Evolutionary conservation across 2,329 filamentous ascomycete species (phyloP), one percentile per base, ranked within the genome.

Genomic region (Epichloe typhina): DNA sequence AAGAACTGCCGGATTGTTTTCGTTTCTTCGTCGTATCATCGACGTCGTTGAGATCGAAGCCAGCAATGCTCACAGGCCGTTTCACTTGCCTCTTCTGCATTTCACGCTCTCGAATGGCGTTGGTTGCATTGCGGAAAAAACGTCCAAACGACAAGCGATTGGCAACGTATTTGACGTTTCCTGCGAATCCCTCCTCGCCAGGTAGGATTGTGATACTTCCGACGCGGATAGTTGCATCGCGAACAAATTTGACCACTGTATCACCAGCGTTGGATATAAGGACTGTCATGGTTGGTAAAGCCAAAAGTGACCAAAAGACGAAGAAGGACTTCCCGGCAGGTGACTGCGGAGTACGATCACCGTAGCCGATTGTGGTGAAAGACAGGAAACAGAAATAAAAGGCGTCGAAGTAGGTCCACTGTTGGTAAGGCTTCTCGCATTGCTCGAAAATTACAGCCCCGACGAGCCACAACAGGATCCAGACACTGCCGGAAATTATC

Each of bases 271-370:
- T 86, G 11, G 82, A 84, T 55, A 94, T 86, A 12, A 96, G 75
- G 17, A 95, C 83, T 0, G 90, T 95, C 77, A 90, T 90, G 2
- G 86, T 90, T 0, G 90, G 90, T 3, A 95, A 74, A 0, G 89
- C 88, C 23, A 95, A 75, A 1, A 96, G 65, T 13, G 83, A 87
- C 90, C 90, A 96, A 51, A 95, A 83, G n/a, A 96, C 86, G 59
- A 95, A 96, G 64, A 95, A 95, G 0, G 86, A 80, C 50, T 86
- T 83, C 1, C 86, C 88, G 0, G 82, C 76, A 55, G 89, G 90
- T 2, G 83, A 86, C 15, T 81, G 72, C 0, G 88, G 88, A 1
- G 82, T 80, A 5, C 84, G 66, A 56, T 95, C 88, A 3, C 90
- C 90, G 58, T 95, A 95, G 1, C 90, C 90, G 39, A 95, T 86